A percentile compares a stretch with the other conserved stretches of the same genome.
phyloP scores from a whole-genome alignment of 768 basidiomycete genomes.

The Aureoboletus auriporus region DNA sequence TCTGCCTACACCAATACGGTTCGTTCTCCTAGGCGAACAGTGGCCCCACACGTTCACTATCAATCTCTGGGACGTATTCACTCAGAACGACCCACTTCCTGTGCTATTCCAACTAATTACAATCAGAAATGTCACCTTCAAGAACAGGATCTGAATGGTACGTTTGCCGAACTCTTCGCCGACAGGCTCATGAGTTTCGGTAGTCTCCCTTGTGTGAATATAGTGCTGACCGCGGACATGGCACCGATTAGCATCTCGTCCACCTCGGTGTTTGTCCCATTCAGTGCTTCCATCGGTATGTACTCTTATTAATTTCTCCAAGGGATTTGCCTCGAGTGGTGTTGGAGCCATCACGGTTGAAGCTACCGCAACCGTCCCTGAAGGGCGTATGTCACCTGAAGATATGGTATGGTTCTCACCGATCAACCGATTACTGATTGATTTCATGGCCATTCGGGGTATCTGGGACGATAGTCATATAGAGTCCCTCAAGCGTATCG shows the following conservation, averaged over 20 bases:
- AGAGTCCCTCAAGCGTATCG: constrained; percentile 61
- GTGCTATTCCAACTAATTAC: constrained; percentile 63
- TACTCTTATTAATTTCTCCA: neutral
- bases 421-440: neutral
- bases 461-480: constrained; percentile 80
- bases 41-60: neutral
- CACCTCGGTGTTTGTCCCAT: constrained; percentile 55
- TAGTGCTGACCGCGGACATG: constrained; percentile 66
- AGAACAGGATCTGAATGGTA: constrained; percentile 72
- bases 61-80: constrained; percentile 30
- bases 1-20: constrained; percentile 28
- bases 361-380: constrained; percentile 68
- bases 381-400: constrained; percentile 73
- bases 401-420: constrained; percentile 44
- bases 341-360: constrained; percentile 69
- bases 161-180: neutral
- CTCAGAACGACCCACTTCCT: constrained; percentile 50
- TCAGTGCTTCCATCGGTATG: neutral
- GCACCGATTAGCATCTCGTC: constrained; percentile 81
- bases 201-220: constrained; percentile 85
- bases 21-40: constrained; percentile 3
- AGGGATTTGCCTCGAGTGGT: constrained; percentile 69
- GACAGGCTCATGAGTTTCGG: neutral
- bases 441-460: constrained; percentile 34
- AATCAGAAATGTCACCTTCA: constrained; percentile 59